phyloP scores from a whole-genome alignment of 2,329 filamentous ascomycete genomes.

The Aspergillus hortae region DNA sequence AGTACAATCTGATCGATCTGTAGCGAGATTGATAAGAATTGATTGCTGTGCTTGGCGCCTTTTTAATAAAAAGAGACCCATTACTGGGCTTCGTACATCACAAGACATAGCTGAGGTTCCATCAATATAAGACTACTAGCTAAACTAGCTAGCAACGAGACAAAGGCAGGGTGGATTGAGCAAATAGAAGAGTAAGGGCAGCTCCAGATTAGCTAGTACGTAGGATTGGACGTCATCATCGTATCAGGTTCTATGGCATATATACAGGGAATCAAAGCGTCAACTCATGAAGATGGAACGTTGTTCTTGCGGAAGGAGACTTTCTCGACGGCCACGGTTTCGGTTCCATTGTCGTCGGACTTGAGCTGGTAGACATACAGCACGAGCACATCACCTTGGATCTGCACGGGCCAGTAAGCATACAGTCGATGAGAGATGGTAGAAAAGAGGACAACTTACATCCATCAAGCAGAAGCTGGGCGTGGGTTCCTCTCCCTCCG shows the following conservation, averaged over 20 bases:
- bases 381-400: slow-evolving; percentile 92
- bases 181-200: not conserved
- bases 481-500: slow-evolving; percentile 64
- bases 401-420: slow-evolving; percentile 48
- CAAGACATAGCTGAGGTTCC: no score
- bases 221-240: slow-evolving; percentile 15
- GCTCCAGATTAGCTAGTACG: not conserved
- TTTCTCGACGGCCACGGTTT: slow-evolving; percentile 81
- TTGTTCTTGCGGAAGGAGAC: slow-evolving; percentile 79
- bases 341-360: slow-evolving; percentile 70
- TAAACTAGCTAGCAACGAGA: no score
- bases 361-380: slow-evolving; percentile 89
- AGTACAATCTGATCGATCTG: not conserved
- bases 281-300: slow-evolving; percentile 52
- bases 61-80: no score
- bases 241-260: slow-evolving; percentile 21
- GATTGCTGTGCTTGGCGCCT: no score
- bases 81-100: no score
- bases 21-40: no score
- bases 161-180: no score
- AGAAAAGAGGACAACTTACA: slow-evolving; percentile 57
- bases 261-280: slow-evolving; percentile 26
- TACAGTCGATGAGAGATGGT: not conserved
- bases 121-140: no score
- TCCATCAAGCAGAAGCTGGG: slow-evolving; percentile 98